These are phyloP conservation scores for Andrographis paniculata DNA, from an alignment of 305 asterid species.

Conservation along the genomic window DNA sequence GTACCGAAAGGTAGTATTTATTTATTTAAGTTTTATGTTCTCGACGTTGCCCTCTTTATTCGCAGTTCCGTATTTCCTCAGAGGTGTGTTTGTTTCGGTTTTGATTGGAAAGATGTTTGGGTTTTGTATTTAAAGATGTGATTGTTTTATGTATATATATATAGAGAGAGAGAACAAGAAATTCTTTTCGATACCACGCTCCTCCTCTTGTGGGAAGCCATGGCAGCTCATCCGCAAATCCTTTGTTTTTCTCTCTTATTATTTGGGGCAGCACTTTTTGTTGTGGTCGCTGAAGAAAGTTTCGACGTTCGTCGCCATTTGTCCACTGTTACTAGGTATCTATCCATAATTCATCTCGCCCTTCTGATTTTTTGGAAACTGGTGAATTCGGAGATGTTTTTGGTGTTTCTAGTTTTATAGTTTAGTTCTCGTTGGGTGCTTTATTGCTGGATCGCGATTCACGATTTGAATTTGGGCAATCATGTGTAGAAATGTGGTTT, in stretches of 20 bases:
- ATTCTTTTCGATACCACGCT: not conserved
- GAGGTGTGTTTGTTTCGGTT: no score
- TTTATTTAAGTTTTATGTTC: no score
- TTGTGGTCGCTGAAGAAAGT: constrained; percentile 27
- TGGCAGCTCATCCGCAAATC: constrained; percentile 19
- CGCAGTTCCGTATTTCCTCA: no score
- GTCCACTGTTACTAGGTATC: constrained; percentile 59
- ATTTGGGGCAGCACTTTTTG: constrained; percentile 4
- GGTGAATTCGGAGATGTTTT: not conserved
- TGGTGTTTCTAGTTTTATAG: not conserved
- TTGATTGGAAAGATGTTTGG: no score
- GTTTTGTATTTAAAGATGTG: no score
- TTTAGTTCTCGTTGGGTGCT: constrained; percentile 1
- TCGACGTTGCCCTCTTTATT: no score
- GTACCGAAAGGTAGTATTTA: no score
- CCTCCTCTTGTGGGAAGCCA: constrained; percentile 14
- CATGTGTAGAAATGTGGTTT: not conserved
- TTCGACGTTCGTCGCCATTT: constrained; percentile 75
- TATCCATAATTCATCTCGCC: not conserved
- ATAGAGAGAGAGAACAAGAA: no score
- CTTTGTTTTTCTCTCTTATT: constrained; percentile 19
- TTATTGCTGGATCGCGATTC: constrained; percentile 5
- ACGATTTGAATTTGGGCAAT: no score
- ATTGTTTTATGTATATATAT: no score
- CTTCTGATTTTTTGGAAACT: constrained; percentile 3